Base-by-base conservation (phyloP, 768 basidiomycete genomes). In the Chlorophyllum brunneum region DNA sequence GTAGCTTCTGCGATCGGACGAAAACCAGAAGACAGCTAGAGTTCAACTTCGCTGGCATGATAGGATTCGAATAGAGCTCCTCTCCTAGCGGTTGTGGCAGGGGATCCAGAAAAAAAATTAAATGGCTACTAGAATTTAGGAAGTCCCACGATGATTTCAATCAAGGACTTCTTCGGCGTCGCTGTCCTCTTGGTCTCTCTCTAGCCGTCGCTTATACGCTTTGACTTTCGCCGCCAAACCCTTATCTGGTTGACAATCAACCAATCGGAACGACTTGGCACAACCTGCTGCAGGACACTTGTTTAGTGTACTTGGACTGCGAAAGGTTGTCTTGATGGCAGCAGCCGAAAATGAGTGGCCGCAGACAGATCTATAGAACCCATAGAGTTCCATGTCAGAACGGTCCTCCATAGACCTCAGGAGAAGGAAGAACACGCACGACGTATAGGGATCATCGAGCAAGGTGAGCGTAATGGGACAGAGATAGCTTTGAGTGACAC, bases 301-400 rank as follows among this genome's bases (percentile, higher is more conserved):
- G 54, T 69, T 69, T 54, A 58, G 51, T 53, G 51, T 60, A 56
- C 65, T 57, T 9, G 58, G 57, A 43, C 62, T 66, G 29, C 60
- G 63, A 60, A 95, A 80, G 60, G 82, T 83, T 3, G 82, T 82
- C 37, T 67, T 65, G 56, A 98, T 88, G 1, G 90, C 83, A 40
- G 67, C 77, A 39, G 70, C 75, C 2, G 91, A 92, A 71, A 86
- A 98, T 1, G 87, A 88, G 66, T 98, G 95, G 0, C 80, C 74
- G 66, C 95, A 97, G 26, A 80, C 62, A 34, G 67, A 64, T 30
- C 89, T 93, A 61, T 15, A 54, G 39, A 24, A 40, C 30, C 50
- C 15, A 10, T 44, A 54, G 54, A 48, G 29, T 24, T 52, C 37
- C 41, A 48, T 43, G n/a, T 53, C 26, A 41, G 48, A 50, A n/a